A percentile compares a stretch with the other conserved stretches of the same genome.
phyloP scores from a whole-genome alignment of 805 yeast species.

The Sugiyamaella lignohabitans region DNA sequence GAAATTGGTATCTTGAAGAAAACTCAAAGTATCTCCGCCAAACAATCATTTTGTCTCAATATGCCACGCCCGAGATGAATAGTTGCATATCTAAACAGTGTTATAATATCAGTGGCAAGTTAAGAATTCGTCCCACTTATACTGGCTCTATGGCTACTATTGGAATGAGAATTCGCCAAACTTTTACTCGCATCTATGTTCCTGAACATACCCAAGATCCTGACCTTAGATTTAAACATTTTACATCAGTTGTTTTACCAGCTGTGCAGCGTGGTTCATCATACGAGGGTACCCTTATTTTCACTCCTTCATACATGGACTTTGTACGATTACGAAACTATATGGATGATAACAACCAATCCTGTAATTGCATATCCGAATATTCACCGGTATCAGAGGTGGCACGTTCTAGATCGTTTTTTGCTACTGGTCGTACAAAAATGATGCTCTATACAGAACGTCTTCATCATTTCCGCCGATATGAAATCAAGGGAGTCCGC shows the following conservation, averaged over 20 bases:
- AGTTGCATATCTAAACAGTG: conserved; percentile 40
- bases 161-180: conserved; percentile 51
- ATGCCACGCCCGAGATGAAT: conserved; percentile 74
- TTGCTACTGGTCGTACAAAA: conserved; percentile 55
- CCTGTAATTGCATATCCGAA: conserved; percentile 74
- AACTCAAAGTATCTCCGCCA: conserved; percentile 70
- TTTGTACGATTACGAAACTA: conserved; percentile 72
- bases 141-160: conserved; percentile 55
- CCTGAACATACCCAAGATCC: conserved; percentile 57
- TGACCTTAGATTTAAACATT: conserved; percentile 73
- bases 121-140: conserved; percentile 37
- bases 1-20: conserved; percentile 90
- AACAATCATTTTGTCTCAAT: conserved; percentile 68
- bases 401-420: conserved; percentile 62
- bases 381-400: conserved; percentile 69
- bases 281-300: conserved; percentile 70
- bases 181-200: conserved; percentile 62
- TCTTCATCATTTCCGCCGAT: conserved; percentile 85
- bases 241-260: conserved; percentile 68
- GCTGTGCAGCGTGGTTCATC: conserved; percentile 54
- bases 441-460: conserved; percentile 88
- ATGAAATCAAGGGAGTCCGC: conserved; percentile 76
- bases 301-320: conserved; percentile 82
- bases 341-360: conserved; percentile 51
- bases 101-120: conserved; percentile 34